phyloP scores from a whole-genome alignment of 768 basidiomycete species.

The Stropharia rugosoannulata region DNA sequence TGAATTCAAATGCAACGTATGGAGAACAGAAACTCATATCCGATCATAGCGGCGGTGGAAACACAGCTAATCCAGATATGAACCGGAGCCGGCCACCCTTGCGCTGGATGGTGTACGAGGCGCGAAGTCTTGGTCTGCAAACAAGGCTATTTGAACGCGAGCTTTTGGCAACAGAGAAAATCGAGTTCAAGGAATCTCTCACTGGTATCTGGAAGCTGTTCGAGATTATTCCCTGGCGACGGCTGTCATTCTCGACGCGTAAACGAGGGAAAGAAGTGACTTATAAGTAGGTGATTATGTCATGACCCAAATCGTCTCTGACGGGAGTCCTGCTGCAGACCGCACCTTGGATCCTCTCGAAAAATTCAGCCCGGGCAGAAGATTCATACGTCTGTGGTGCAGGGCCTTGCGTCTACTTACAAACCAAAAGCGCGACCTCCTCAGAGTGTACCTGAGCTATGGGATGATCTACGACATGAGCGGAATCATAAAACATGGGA shows the following conservation, averaged over 20 bases:
- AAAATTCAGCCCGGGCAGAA: slow-evolving; percentile 18
- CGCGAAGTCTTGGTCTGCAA: slow-evolving; percentile 10
- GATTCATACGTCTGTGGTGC: slow-evolving; percentile 14
- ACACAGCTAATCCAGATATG: slow-evolving; percentile 12
- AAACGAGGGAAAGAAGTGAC: slow-evolving; percentile 1
- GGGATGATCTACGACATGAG: background rate
- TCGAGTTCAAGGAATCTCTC: slow-evolving; percentile 15
- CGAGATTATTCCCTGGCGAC: slow-evolving; percentile 7
- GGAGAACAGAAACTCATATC: background rate
- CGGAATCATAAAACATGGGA: too few species aligned
- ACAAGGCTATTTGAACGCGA: slow-evolving; percentile 3
- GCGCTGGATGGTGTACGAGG: slow-evolving; percentile 21
- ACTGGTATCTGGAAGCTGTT: slow-evolving; percentile 13
- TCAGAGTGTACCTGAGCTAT: background rate
- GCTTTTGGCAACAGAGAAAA: background rate
- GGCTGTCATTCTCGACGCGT: background rate
- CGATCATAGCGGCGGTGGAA: slow-evolving; percentile 14
- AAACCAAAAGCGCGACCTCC: slow-evolving; percentile 13
- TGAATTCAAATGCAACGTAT: too few species aligned
- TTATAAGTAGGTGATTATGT: slow-evolving; percentile 3
- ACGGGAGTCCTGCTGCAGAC: slow-evolving; percentile 3
- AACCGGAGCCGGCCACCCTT: slow-evolving; percentile 13
- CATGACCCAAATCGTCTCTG: background rate
- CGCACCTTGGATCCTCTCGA: slow-evolving; percentile 13
- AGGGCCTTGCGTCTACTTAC: slow-evolving; percentile 5